Conservation (phyloP, 306 rosid species). For the Erythrophleum fordii region DNA sequence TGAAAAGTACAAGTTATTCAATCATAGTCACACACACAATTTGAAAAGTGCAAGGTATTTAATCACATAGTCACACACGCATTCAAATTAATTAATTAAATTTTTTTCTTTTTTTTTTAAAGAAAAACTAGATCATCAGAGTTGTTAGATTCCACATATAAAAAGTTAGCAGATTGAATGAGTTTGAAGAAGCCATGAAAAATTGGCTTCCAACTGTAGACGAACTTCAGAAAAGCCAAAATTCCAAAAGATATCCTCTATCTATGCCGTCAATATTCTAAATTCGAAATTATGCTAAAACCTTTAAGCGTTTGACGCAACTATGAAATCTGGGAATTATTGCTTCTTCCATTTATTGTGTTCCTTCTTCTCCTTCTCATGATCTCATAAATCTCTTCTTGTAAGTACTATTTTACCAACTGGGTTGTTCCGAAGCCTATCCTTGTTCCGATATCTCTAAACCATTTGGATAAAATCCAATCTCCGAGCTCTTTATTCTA, state of each 20-base stretch:
- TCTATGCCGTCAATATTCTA: constrained; percentile 24
- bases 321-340: not conserved
- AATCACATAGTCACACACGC: not conserved
- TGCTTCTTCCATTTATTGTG: not conserved
- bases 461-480: constrained; percentile 20
- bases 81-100: not conserved
- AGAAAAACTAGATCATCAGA: too few relatives aligned
- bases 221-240: not conserved
- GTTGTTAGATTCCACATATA: not conserved
- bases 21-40: not conserved
- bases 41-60: not conserved
- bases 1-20: not conserved
- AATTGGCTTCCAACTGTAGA: not conserved
- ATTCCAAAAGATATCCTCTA: constrained; percentile 12
- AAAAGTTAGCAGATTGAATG: not conserved
- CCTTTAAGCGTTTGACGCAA: not conserved
- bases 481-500: not conserved
- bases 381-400: too few relatives aligned
- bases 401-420: too few relatives aligned
- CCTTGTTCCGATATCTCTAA: not conserved
- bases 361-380: not conserved
- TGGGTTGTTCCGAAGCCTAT: not conserved
- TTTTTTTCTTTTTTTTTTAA: not conserved
- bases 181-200: constrained; percentile 8
- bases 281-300: not conserved